These are phyloP conservation scores for Kappamyces sp. DNA, from an alignment of 192 early-diverging fungal genomes.

Conservation along the genomic window DNA sequence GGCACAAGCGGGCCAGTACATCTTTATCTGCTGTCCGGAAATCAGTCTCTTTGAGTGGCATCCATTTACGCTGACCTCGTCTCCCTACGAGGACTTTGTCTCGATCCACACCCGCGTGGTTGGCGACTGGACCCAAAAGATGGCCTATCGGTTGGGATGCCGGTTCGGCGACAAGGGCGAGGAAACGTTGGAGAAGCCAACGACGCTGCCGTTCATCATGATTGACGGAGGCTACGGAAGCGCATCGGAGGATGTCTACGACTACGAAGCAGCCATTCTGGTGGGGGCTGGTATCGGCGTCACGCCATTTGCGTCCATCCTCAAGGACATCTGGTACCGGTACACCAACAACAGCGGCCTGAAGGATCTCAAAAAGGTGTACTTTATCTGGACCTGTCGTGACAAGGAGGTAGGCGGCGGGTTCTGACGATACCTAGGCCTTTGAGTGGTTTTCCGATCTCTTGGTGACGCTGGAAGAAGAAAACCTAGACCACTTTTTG, in stretches of 20 bases:
- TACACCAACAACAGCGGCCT: slow-evolving; percentile 44
- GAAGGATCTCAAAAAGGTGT: slow-evolving; percentile 69
- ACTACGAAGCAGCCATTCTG: slow-evolving; percentile 70
- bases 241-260: slow-evolving; percentile 76
- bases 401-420: slow-evolving; percentile 55
- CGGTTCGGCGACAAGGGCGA: slow-evolving; percentile 45
- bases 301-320: slow-evolving; percentile 76
- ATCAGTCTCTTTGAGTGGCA: slow-evolving; percentile 72
- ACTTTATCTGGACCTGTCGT: slow-evolving; percentile 82
- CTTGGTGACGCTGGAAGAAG: slow-evolving; percentile 73
- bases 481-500: slow-evolving; percentile 64
- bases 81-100: slow-evolving; percentile 70
- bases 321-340: slow-evolving; percentile 76
- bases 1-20: slow-evolving; percentile 71
- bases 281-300: slow-evolving; percentile 82
- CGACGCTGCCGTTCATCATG: slow-evolving; percentile 61
- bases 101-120: slow-evolving; percentile 71
- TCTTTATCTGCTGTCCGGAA: slow-evolving; percentile 70
- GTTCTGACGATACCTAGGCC: slow-evolving; percentile 27
- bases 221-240: slow-evolving; percentile 76
- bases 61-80: slow-evolving; percentile 78
- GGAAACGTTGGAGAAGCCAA: slow-evolving; percentile 31
- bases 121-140: slow-evolving; percentile 68
- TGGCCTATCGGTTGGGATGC: slow-evolving; percentile 67
- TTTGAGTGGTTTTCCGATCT: slow-evolving; percentile 89